phyloP scores from a whole-genome alignment of 371 early-diverging fungal species.

The Mortierella sp. region DNA sequence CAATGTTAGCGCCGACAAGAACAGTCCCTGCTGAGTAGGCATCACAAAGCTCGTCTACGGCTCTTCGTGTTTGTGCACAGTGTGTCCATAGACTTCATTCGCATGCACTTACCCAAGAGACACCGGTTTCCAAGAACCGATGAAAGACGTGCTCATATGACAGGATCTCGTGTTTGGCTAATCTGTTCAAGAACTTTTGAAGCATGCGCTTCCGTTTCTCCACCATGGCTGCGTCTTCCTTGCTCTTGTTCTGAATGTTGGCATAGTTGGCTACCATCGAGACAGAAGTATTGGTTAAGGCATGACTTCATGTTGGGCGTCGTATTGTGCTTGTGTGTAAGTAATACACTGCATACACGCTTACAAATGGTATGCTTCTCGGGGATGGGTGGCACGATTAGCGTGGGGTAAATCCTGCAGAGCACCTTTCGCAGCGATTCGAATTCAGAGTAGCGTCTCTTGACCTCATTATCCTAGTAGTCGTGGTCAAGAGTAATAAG shows the following conservation, averaged over 20 bases:
- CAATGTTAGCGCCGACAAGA: too few species aligned
- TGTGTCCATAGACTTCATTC: neutral
- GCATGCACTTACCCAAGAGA: slow-evolving; percentile 61
- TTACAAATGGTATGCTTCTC: slow-evolving; percentile 91
- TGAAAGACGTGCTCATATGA: slow-evolving; percentile 89
- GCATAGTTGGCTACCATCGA: slow-evolving; percentile 87
- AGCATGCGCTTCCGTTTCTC: slow-evolving; percentile 91
- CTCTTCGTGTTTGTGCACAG: neutral
- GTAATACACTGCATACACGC: neutral
- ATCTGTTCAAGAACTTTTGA: slow-evolving; percentile 86
- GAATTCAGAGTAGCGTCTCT: slow-evolving; percentile 95
- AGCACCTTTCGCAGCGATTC: slow-evolving; percentile 85
- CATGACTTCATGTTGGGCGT: too few species aligned
- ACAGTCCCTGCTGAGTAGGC: too few species aligned
- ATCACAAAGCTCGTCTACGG: too few species aligned
- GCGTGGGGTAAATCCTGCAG: slow-evolving; percentile 79
- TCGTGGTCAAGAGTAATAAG: neutral
- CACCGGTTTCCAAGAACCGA: slow-evolving; percentile 80
- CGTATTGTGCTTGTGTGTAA: too few species aligned
- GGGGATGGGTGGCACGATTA: slow-evolving; percentile 94
- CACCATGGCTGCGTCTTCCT: slow-evolving; percentile 88
- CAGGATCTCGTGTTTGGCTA: slow-evolving; percentile 87
- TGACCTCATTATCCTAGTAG: slow-evolving; percentile 65
- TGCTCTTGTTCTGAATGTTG: slow-evolving; percentile 81
- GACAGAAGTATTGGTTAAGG: too few species aligned